Evolutionary conservation across 208 protist genomes (phyloP).

Genomic region (Trypanosoma scelopori): DNA sequence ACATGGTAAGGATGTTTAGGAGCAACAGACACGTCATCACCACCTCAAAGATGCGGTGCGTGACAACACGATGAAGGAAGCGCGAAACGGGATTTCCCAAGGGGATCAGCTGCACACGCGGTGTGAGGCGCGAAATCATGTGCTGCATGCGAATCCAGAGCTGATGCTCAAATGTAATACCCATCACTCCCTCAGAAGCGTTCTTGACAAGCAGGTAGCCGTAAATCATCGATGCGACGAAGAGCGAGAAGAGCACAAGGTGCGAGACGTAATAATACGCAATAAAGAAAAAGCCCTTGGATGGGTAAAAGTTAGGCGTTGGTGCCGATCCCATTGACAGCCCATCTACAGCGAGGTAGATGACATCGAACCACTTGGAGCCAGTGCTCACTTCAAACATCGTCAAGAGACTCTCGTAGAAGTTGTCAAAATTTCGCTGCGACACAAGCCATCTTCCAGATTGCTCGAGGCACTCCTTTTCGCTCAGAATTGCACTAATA

Average conservation of each 20-base stretch:
- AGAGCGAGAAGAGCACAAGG: constrained; percentile 90
- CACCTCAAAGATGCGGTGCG: constrained; percentile 54
- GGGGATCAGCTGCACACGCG: constrained; percentile 58
- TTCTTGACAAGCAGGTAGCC: constrained; percentile 81
- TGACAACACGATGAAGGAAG: constrained; percentile 58
- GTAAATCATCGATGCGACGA: constrained; percentile 89
- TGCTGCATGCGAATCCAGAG: constrained; percentile 80
- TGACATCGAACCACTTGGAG: constrained; percentile 86
- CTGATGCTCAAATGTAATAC: constrained; percentile 74
- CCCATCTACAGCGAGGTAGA: constrained; percentile 82
- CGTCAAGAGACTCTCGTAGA: constrained; percentile 85
- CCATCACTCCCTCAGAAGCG: constrained; percentile 48
- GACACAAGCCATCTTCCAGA: constrained; percentile 37
- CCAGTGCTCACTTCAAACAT: constrained; percentile 91
- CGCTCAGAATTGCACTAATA: constrained; percentile 39
- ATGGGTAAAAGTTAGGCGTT: constrained; percentile 55
- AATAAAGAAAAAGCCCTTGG: constrained; percentile 87
- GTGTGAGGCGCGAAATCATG: constrained; percentile 64
- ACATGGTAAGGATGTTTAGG: constrained; percentile 86
- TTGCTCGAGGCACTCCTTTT: constrained; percentile 38
- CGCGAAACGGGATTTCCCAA: constrained; percentile 55
- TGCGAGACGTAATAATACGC: constrained; percentile 89
- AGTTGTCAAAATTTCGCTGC: constrained; percentile 89
- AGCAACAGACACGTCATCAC: constrained; percentile 71
- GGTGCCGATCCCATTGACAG: constrained; percentile 48